Conservation (phyloP, 805 yeast species). For the Teunomyces stri region DNA sequence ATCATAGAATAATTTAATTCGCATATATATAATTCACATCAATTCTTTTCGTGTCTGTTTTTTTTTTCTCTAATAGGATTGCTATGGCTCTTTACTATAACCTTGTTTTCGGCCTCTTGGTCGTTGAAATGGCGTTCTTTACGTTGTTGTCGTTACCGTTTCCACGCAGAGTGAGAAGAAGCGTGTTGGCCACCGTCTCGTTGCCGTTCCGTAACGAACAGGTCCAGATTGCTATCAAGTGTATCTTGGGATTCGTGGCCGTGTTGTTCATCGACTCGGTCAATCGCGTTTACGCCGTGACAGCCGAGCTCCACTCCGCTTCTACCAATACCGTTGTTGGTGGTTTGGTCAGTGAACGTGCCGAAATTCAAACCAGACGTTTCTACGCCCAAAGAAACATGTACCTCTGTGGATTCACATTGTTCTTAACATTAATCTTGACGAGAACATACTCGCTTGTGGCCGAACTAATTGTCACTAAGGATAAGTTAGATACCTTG, state of each 20-base stretch:
- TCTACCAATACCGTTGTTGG: slow-evolving; percentile 20
- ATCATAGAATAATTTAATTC: not conserved
- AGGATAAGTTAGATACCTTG: slow-evolving; percentile 52
- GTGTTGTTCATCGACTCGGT: slow-evolving; percentile 85
- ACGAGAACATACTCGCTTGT: slow-evolving; percentile 82
- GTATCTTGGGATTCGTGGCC: slow-evolving; percentile 78
- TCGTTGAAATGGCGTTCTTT: slow-evolving; percentile 76
- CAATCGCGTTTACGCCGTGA: slow-evolving; percentile 73
- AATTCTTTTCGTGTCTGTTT: too few relatives aligned
- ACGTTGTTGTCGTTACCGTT: slow-evolving; percentile 79
- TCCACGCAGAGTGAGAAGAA: slow-evolving; percentile 71
- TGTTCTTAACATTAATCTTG: slow-evolving; percentile 82
- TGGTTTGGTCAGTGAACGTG: slow-evolving; percentile 52
- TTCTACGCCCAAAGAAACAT: slow-evolving; percentile 96
- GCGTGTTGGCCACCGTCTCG: slow-evolving; percentile 58
- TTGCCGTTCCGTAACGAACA: slow-evolving; percentile 70
- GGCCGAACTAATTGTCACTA: slow-evolving; percentile 64
- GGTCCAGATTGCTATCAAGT: slow-evolving; percentile 74
- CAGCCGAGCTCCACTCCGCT: slow-evolving; percentile 52
- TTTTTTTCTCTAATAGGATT: not conserved
- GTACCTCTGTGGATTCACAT: slow-evolving; percentile 92
- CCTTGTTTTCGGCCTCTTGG: slow-evolving; percentile 69
- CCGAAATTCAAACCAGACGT: slow-evolving; percentile 85
- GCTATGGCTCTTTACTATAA: slow-evolving; percentile 45
- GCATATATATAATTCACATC: too few relatives aligned